Conservation (phyloP, 495 filamentous ascomycete species). For the Aspergillus bridgeri region DNA sequence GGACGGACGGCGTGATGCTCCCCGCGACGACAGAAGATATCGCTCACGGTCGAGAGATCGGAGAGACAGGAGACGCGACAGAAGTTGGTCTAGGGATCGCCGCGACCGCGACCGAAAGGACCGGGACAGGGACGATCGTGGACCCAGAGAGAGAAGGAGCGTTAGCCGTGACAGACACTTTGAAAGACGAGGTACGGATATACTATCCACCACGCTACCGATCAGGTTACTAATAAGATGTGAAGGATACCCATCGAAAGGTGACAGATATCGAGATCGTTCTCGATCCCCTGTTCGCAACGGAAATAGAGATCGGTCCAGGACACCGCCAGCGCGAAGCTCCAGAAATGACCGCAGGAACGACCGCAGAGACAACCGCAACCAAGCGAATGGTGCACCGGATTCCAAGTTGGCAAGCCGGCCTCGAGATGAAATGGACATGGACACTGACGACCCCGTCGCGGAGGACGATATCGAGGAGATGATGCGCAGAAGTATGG, state of each 20-base stretch:
- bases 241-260: constrained; percentile 30
- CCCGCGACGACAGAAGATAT: constrained; percentile 38
- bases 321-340: constrained; percentile 37
- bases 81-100: constrained; percentile 47
- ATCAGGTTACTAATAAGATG: constrained; percentile 7
- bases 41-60: constrained; percentile 44
- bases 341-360: constrained; percentile 30
- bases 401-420: constrained; percentile 14
- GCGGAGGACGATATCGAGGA: constrained; percentile 67
- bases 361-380: constrained; percentile 31
- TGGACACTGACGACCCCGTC: constrained; percentile 47
- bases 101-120: constrained; percentile 39
- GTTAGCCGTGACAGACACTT: constrained; percentile 44
- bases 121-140: constrained; percentile 38
- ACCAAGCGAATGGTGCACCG: constrained; percentile 26
- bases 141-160: constrained; percentile 39
- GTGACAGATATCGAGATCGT: constrained; percentile 39
- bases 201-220: constrained; percentile 6
- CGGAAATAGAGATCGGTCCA: constrained; percentile 32
- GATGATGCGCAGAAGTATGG: constrained; percentile 81
- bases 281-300: constrained; percentile 47
- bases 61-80: constrained; percentile 37
- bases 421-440: constrained; percentile 39
- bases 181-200: constrained; percentile 39
- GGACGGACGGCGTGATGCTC: constrained; percentile 28